Conservation (phyloP, 306 rosid species). For the Pterocarpus santalinus region DNA sequence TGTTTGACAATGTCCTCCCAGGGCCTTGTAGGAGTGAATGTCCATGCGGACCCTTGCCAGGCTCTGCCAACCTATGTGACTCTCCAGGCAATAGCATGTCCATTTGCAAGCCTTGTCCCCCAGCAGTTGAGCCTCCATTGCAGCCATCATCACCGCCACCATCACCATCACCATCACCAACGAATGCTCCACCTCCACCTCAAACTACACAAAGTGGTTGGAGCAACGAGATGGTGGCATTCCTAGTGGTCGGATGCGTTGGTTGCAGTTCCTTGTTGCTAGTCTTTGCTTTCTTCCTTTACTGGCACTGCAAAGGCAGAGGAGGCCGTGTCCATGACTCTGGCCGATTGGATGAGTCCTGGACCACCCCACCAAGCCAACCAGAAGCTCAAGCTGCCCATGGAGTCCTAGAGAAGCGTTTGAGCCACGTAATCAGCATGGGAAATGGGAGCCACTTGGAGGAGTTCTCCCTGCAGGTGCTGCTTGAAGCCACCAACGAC, state of each 20-base stretch:
- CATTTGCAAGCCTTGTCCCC: conserved; percentile 59
- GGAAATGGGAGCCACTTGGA: conserved; percentile 75
- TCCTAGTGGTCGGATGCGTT: conserved; percentile 80
- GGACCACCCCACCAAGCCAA: background rate
- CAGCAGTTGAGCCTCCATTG: conserved; percentile 2
- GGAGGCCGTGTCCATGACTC: conserved; percentile 86
- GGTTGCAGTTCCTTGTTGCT: conserved; percentile 63
- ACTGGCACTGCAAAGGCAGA: conserved; percentile 55
- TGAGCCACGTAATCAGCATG: conserved; percentile 78
- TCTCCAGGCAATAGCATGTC: conserved; percentile 4
- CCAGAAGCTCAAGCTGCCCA: background rate
- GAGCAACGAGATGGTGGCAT: conserved; percentile 73
- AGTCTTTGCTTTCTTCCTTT: conserved; percentile 55
- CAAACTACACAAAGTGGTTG: conserved; percentile 35
- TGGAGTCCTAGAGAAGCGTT: conserved; percentile 64
- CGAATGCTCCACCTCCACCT: background rate
- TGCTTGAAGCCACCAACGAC: conserved; percentile 64
- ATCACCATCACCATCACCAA: background rate
- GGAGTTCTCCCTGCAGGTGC: conserved; percentile 60
- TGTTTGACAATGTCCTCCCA: conserved; percentile 69
- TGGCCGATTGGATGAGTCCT: conserved; percentile 65
- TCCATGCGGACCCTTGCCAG: conserved; percentile 44
- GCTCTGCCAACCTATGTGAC: conserved; percentile 47
- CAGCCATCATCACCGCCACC: background rate
- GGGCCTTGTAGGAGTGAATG: conserved; percentile 75